Evolutionary conservation across 164 flowering plant genomes (phyloP).

Genomic region (Vitis amurensis): DNA sequence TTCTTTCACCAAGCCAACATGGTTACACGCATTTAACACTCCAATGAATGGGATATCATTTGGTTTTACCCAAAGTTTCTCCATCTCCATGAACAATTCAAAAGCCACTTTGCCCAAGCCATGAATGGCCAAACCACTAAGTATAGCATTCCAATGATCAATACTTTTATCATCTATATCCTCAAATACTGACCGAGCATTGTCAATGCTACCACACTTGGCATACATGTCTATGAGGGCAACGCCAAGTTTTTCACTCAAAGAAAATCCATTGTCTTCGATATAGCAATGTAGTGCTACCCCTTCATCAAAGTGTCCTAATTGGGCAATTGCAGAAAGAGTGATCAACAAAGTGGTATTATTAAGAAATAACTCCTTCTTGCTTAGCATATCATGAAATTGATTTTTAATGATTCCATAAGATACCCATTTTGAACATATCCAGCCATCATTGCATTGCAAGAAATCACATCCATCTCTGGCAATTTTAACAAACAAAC

Average conservation of each 20-base stretch:
- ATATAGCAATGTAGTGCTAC: conserved; percentile 44
- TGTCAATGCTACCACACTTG: conserved; percentile 64
- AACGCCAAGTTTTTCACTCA: conserved; percentile 51
- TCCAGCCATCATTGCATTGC: conserved; percentile 70
- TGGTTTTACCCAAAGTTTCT: conserved; percentile 44
- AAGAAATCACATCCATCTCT: conserved; percentile 51
- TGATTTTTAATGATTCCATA: conserved; percentile 49
- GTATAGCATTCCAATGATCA: conserved; percentile 79
- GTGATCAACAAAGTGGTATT: conserved; percentile 39
- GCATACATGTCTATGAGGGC: conserved; percentile 78
- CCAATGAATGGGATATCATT: conserved; percentile 75
- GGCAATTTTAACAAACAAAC: conserved; percentile 55
- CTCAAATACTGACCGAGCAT: conserved; percentile 47
- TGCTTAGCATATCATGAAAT: conserved; percentile 38
- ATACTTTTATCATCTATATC: conserved; percentile 31
- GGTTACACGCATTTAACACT: conserved; percentile 64
- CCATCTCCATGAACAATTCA: conserved; percentile 57
- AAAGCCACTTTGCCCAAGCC: conserved; percentile 64
- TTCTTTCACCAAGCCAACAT: conserved; percentile 66
- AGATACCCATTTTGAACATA: conserved; percentile 46
- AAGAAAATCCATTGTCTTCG: conserved; percentile 26
- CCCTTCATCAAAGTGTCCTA: conserved; percentile 52
- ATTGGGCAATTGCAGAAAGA: conserved; percentile 61
- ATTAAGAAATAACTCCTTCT: conserved; percentile 40
- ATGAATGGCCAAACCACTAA: conserved; percentile 68